phyloP scores from a whole-genome alignment of 2,329 filamentous ascomycete species.

The Cyclaneusma minus region DNA sequence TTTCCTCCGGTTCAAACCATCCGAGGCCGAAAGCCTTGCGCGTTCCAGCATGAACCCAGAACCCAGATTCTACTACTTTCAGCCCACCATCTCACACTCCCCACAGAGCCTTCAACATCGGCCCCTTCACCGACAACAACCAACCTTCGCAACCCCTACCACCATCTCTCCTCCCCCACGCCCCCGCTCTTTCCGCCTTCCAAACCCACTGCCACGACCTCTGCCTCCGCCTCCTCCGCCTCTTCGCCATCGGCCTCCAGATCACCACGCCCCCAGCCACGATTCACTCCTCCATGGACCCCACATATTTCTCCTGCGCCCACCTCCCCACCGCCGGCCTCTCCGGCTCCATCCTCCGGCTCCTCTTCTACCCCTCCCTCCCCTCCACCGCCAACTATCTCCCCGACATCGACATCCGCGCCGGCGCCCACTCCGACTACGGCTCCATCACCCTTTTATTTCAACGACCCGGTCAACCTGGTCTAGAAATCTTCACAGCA shows the following conservation, averaged over 20 bases:
- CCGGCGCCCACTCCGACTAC: constrained; percentile 82
- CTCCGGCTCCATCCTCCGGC: constrained; percentile 35
- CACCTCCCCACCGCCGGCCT: constrained; percentile 35
- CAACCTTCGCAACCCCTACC: constrained; percentile 69
- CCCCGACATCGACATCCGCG: constrained; percentile 53
- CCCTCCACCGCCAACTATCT: constrained; percentile 24
- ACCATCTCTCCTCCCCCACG: constrained; percentile 38
- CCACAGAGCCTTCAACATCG: constrained; percentile 77
- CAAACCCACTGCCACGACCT: constrained; percentile 54
- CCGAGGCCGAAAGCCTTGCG: too few species aligned
- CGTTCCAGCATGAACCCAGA: neutral
- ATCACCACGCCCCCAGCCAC: constrained; percentile 21
- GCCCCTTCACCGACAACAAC: constrained; percentile 47
- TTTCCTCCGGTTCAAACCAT: constrained; percentile 2
- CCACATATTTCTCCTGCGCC: constrained; percentile 45
- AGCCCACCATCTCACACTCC: constrained; percentile 3
- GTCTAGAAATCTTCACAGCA: constrained; percentile 56
- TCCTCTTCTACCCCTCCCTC: constrained; percentile 55
- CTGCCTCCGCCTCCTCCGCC: constrained; percentile 55
- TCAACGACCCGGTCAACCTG: constrained; percentile 69
- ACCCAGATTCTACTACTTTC: constrained; percentile 1
- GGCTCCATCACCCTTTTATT: constrained; percentile 63
- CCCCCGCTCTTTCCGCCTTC: constrained; percentile 50
- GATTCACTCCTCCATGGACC: constrained; percentile 10
- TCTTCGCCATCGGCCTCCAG: constrained; percentile 65